Conservation (phyloP, 2,329 filamentous ascomycete genomes). For the Claviceps sp. region DNA sequence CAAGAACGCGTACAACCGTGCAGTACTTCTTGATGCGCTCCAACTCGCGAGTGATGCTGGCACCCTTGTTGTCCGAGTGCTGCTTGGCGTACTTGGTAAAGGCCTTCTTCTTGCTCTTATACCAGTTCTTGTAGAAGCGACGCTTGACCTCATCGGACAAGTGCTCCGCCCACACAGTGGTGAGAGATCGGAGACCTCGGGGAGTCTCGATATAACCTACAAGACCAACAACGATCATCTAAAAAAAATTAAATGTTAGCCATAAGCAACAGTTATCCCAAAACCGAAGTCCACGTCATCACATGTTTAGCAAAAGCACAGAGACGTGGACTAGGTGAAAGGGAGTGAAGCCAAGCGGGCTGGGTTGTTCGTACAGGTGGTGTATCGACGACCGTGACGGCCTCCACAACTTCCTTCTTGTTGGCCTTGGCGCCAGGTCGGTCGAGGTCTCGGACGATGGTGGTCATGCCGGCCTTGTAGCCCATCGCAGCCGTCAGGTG, state of each 20-base stretch:
- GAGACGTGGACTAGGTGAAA: not conserved
- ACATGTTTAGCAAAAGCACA: not conserved
- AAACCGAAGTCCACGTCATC: not conserved
- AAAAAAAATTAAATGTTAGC: slow-evolving; percentile 48
- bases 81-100: slow-evolving; percentile 99
- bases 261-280: slow-evolving; percentile 39
- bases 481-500: slow-evolving; percentile 97
- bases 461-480: slow-evolving; percentile 99
- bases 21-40: slow-evolving; percentile 99
- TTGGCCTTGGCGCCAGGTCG: slow-evolving; percentile 97
- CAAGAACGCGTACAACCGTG: slow-evolving; percentile 96
- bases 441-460: slow-evolving; percentile 98
- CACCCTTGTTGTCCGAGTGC: slow-evolving; percentile 86
- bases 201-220: slow-evolving; percentile 99
- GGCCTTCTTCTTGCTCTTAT: slow-evolving; percentile 99
- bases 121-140: slow-evolving; percentile 99
- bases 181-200: slow-evolving; percentile 96
- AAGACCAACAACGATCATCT: slow-evolving; percentile 99
- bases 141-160: slow-evolving; percentile 97
- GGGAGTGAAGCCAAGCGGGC: slow-evolving; percentile 57
- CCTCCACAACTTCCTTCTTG: slow-evolving; percentile 96
- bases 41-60: slow-evolving; percentile 89
- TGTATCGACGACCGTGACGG: slow-evolving; percentile 78
- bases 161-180: slow-evolving; percentile 99
- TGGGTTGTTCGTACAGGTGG: slow-evolving; percentile 88